These are phyloP conservation scores for Phytomonas sp. DNA, from an alignment of 208 protist genomes.

Conservation along the genomic window DNA sequence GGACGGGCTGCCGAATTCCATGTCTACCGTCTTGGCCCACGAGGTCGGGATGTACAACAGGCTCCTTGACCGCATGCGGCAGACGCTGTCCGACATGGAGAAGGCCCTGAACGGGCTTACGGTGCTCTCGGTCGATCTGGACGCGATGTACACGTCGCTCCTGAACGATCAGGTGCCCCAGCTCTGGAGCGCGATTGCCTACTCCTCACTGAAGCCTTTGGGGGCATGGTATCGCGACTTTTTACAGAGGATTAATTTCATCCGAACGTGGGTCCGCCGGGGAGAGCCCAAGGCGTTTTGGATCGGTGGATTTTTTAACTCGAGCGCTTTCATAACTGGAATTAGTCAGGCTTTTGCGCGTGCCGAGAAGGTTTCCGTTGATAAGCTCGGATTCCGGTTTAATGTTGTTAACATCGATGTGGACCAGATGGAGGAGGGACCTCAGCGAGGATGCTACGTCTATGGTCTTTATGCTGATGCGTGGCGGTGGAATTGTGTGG, in stretches of 20 bases:
- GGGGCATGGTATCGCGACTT: constrained; percentile 96
- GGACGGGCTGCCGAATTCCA: constrained; percentile 91
- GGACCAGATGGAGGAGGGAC: constrained; percentile 36
- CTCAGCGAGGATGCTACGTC: constrained; percentile 93
- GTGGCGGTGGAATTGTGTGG: constrained; percentile 89
- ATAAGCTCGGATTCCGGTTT: constrained; percentile 93
- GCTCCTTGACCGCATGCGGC: constrained; percentile 85
- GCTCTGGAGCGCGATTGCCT: constrained; percentile 89
- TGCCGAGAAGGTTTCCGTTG: constrained; percentile 93
- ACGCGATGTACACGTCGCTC: constrained; percentile 94
- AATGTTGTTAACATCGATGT: constrained; percentile 53
- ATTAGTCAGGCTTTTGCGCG: constrained; percentile 94
- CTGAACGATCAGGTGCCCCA: constrained; percentile 92
- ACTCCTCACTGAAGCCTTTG: constrained; percentile 96
- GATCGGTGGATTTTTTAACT: constrained; percentile 97
- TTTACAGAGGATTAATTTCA: constrained; percentile 88
- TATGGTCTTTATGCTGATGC: constrained; percentile 96
- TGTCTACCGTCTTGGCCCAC: constrained; percentile 94
- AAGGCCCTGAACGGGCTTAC: constrained; percentile 95
- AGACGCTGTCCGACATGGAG: constrained; percentile 86
- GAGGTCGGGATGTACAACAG: constrained; percentile 96
- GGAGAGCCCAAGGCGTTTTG: constrained; percentile 92
- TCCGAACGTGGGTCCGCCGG: constrained; percentile 89
- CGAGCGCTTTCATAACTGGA: constrained; percentile 98
- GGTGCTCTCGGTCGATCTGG: constrained; percentile 93